Evolutionary conservation across 2,329 filamentous ascomycete species (phyloP).

Genomic region (Diaporthe amygdali): DNA sequence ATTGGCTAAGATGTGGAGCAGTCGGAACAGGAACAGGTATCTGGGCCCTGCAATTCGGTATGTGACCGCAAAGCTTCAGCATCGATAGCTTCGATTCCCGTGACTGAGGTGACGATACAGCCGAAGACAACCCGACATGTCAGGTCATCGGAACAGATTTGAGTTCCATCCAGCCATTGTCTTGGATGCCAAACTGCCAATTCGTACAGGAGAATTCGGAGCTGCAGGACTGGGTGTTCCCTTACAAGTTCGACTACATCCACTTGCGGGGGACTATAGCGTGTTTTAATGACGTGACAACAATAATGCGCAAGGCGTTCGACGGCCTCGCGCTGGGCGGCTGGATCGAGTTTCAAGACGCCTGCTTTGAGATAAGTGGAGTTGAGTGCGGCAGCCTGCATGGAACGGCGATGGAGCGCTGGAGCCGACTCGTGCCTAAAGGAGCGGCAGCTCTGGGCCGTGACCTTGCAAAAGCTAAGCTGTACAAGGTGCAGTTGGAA

Average conservation of each 20-base stretch:
- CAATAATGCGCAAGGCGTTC: background rate
- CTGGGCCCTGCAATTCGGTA: conserved; percentile 6
- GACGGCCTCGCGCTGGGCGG: background rate
- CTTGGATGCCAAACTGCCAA: conserved; percentile 10
- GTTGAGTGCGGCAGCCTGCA: background rate
- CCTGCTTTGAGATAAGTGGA: background rate
- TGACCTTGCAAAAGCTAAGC: background rate
- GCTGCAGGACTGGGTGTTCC: background rate
- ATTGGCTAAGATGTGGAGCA: background rate
- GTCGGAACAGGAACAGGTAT: conserved; percentile 10
- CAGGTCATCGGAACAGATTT: background rate
- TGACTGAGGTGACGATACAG: background rate
- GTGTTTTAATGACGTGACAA: conserved; percentile 1
- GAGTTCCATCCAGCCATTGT: background rate
- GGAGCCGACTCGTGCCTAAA: background rate
- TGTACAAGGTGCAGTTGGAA: background rate
- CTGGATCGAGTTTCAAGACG: conserved; percentile 7
- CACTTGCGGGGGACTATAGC: conserved; percentile 5
- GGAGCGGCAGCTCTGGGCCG: background rate
- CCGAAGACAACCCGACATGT: conserved; percentile 4
- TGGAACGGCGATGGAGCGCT: background rate
- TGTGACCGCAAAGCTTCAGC: background rate
- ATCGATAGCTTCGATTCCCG: too few relatives aligned
- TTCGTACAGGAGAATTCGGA: conserved; percentile 4
- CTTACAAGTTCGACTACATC: conserved; percentile 3